These are phyloP conservation scores for Cystofilobasidium macerans DNA, from an alignment of 768 basidiomycete genomes.

Conservation along the genomic window DNA sequence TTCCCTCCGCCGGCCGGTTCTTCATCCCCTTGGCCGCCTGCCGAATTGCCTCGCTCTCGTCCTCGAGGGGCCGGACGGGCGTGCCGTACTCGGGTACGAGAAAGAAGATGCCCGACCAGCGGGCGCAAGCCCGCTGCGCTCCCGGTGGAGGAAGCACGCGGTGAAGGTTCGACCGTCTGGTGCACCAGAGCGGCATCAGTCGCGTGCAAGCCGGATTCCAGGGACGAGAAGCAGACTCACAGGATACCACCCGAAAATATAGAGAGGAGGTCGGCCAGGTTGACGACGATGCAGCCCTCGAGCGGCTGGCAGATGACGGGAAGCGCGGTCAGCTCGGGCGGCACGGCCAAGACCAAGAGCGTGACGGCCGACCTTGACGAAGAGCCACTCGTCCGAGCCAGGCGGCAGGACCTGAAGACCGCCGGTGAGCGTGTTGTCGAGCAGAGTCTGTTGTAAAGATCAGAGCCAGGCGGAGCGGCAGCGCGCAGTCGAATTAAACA, in stretches of 20 bases:
- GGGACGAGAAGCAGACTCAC: not conserved
- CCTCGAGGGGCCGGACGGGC: not conserved
- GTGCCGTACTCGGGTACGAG: constrained; percentile 5
- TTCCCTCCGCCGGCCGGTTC: not conserved
- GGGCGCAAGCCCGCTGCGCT: constrained; percentile 4
- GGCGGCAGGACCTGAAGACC: constrained; percentile 25
- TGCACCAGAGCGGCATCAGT: not conserved
- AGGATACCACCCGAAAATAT: constrained; percentile 23
- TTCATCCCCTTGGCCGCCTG: constrained; percentile 4
- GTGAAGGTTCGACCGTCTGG: constrained; percentile 22
- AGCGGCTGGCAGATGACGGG: not conserved
- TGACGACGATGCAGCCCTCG: constrained; percentile 14
- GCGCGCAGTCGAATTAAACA: no score
- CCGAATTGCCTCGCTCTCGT: not conserved
- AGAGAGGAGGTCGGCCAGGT: constrained; percentile 21
- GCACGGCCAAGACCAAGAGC: not conserved
- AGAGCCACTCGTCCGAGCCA: constrained; percentile 20
- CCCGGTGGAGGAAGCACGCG: constrained; percentile 23
- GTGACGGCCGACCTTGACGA: constrained; percentile 16
- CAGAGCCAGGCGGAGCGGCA: no score
- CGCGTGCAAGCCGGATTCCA: not conserved
- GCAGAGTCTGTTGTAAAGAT: constrained; percentile 15
- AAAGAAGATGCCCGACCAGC: constrained; percentile 24
- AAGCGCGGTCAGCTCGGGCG: not conserved
- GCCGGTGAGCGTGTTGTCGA: constrained; percentile 25